Evolutionary conservation across 345 rosid species (phyloP), one percentile per base, ranked within the genome.

Genomic region (Moringa oleifera): DNA sequence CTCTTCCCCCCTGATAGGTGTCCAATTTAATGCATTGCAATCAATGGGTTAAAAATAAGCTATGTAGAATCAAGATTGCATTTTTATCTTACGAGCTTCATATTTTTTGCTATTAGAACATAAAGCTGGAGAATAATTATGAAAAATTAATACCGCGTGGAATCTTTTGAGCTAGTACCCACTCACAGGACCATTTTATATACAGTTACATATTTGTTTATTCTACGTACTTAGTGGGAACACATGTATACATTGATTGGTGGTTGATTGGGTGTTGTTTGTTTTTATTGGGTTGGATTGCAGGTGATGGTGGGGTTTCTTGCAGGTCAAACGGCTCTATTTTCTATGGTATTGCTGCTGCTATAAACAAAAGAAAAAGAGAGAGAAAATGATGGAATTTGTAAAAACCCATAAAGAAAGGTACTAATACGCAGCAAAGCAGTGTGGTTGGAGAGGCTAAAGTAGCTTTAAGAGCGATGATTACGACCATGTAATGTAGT

Each of bases 291-390:
- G 47, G 47, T 41, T 41, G 47, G 47, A 7, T 4, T 78, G 79
- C 85, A 81, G 89, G 83, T 63, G 65, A 61, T 31, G 72, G 71
- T 70, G 74, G 77, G 77, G 72, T 51, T 74, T 15, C 53, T 61
- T 21, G 73, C 75, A 58, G 63, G 58, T 62, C 75, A 64, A 58
- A 25, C 60, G 76, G 53, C 70, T 64, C 51, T 72, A 9, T 58
- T 74, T 45, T 63, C 57, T 57, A 58, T 41, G 58, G 23, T 64
- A 45, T 67, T 76, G 47, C 61, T 78, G 68, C 1, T 66, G 67
- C 56, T 58, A 71, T 76, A 23, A 61, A 59, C 3, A 8, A 0
- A 37, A 24, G 22, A 53, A 11, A 49, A 28, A 60, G 25, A 4
- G 45, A 41, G 47, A 41, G 47, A 41, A 41, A 41, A 16, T 5